Conservation (phyloP, 202 grass and related monocot species). For the Setaria viridis region DNA sequence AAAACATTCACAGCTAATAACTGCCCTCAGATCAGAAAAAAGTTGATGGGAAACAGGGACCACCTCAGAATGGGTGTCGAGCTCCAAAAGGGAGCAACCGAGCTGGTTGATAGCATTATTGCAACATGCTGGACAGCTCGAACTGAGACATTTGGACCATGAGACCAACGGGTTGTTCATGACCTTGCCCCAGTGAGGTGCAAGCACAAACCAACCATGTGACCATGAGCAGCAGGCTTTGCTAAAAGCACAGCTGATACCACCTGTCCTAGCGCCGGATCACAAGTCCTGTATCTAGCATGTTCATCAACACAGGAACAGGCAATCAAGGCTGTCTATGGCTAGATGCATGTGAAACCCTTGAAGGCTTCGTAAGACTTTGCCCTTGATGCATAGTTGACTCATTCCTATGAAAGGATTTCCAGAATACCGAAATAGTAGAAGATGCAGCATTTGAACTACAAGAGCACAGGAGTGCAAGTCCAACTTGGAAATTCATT, state of each 20-base stretch:
- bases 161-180: conserved; percentile 45
- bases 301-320: conserved; percentile 50
- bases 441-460: not conserved
- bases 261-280: conserved; percentile 45
- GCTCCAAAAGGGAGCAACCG: conserved; percentile 48
- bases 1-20: conserved; percentile 25
- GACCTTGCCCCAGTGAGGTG: conserved; percentile 45
- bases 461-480: not conserved
- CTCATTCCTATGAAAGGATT: conserved; percentile 22
- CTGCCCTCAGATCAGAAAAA: conserved; percentile 30
- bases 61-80: conserved; percentile 37
- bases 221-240: conserved; percentile 51
- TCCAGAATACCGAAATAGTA: not conserved
- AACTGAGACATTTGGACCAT: conserved; percentile 47
- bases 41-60: conserved; percentile 30
- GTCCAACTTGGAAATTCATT: not conserved
- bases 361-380: conserved; percentile 38
- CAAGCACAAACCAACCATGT: conserved; percentile 56
- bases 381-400: conserved; percentile 40
- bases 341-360: conserved; percentile 54
- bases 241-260: conserved; percentile 45
- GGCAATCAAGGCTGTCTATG: conserved; percentile 60
- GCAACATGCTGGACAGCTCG: conserved; percentile 58
- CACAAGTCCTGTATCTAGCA: conserved; percentile 48
- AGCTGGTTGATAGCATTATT: conserved; percentile 57